Evolutionary conservation across 2,329 filamentous ascomycete species (phyloP).

Genomic region (Rachicladosporium sp.): DNA sequence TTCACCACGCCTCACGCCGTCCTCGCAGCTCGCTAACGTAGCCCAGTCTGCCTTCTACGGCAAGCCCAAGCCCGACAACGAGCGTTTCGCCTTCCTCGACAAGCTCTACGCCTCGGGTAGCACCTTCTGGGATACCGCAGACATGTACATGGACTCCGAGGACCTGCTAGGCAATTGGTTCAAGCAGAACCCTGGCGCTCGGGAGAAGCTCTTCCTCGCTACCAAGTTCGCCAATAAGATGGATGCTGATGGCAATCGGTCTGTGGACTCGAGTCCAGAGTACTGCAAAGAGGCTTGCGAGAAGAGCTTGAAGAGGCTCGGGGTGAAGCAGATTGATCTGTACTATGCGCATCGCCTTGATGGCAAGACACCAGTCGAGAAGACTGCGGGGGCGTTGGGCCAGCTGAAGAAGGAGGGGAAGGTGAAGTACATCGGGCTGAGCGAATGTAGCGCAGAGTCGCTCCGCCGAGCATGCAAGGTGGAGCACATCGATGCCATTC

Average conservation of each 20-base stretch:
- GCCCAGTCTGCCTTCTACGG: constrained; percentile 32
- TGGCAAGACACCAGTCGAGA: constrained; percentile 32
- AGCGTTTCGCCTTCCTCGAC: constrained; percentile 41
- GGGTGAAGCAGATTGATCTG: constrained; percentile 29
- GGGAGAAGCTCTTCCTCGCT: constrained; percentile 39
- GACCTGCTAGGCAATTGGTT: constrained; percentile 33
- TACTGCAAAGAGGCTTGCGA: constrained; percentile 28
- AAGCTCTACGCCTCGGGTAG: constrained; percentile 38
- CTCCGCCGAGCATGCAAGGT: constrained; percentile 40
- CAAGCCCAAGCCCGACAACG: constrained; percentile 33
- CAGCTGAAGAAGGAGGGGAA: constrained; percentile 41
- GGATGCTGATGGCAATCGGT: constrained; percentile 27
- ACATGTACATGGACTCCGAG: constrained; percentile 31
- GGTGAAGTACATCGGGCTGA: constrained; percentile 45
- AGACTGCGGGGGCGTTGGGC: constrained; percentile 39
- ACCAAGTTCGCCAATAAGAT: constrained; percentile 39
- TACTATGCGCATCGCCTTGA: constrained; percentile 34
- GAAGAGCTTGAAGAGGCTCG: constrained; percentile 29
- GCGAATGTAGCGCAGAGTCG: constrained; percentile 37
- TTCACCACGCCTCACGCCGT: too few species aligned
- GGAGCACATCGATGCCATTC: constrained; percentile 39
- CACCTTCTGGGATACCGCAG: constrained; percentile 39
- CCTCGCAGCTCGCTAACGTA: too few species aligned
- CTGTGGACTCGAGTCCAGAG: constrained; percentile 29
- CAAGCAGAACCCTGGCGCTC: constrained; percentile 34